Evolutionary conservation across 495 filamentous ascomycete genomes (phyloP), one percentile per base, ranked within the genome.

Genomic region (Tetracladium setigerum): DNA sequence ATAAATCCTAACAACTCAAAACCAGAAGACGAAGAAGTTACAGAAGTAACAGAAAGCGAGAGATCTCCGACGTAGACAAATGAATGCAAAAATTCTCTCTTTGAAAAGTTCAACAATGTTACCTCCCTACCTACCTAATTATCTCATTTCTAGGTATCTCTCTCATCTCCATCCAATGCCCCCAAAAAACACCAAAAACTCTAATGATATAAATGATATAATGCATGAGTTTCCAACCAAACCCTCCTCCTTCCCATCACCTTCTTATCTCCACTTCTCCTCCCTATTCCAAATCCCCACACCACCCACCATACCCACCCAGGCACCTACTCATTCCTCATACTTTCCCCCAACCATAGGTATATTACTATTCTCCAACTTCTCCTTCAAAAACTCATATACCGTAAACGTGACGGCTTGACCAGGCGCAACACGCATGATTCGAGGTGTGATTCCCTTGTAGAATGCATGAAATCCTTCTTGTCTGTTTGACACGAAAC

Each of bases 381-480:
- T 82, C 15, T 81, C 79, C 72, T 89, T 95, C 48, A 96, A 67
- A 49, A 36, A 95, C 67, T 97, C 92, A 66, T 97, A 97, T 53
- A 97, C 89, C 38, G 89, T 95, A 62, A 97, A 99, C 1, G 92
- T 98, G 24, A 99, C 92, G 19, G 94, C 94, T 71, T 99, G 92
- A 41, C 92, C 92, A 12, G 92, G 92, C 27, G 92, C 92, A 30
- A 99, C 92, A 56, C 92, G 78, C 91, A 97, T 97, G 52, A 98
- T 85, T 50, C 92, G 77, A 8, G 92, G 92, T 44, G 92, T 99
- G 66, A 99, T 97, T 52, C 92, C 92, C 78, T 95, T 96, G 73
- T 96, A 99, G 72, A 99, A 99, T 10, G 91, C 91, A 39, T 85
- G 79, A 48, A 86, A 71, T 10, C 92, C 92, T 65, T 99, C 92